phyloP scores from a whole-genome alignment of 106 monocot genomes.

The Dendrobium catenatum region DNA sequence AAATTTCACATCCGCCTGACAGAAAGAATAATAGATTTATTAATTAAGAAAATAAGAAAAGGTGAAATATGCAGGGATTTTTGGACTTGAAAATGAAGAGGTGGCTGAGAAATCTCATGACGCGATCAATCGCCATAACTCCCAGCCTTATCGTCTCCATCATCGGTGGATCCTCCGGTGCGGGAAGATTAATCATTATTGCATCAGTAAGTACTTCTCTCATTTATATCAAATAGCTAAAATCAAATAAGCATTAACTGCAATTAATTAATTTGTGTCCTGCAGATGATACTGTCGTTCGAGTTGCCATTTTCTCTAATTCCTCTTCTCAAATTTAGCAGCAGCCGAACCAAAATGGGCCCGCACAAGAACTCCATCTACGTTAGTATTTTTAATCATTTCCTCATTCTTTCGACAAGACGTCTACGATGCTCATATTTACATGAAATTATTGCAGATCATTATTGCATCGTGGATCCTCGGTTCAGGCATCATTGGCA shows the following conservation, averaged over 20 bases:
- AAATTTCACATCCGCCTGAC: too few species aligned
- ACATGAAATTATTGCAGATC: slow-evolving; percentile 29
- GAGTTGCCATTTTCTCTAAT: slow-evolving; percentile 85
- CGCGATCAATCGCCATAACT: slow-evolving; percentile 54
- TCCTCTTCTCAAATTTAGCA: slow-evolving; percentile 83
- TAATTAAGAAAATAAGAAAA: neutral
- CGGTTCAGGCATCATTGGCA: slow-evolving; percentile 46
- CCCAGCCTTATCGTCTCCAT: slow-evolving; percentile 80
- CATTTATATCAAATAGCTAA: neutral
- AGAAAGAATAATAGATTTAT: neutral
- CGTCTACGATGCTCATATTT: neutral
- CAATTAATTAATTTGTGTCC: neutral
- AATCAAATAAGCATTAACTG: too few species aligned
- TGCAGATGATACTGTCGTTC: slow-evolving; percentile 84
- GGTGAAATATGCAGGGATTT: slow-evolving; percentile 41
- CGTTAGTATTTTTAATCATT: slow-evolving; percentile 25
- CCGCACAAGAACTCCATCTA: slow-evolving; percentile 71
- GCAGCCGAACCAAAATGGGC: slow-evolving; percentile 69
- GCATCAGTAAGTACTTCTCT: slow-evolving; percentile 40
- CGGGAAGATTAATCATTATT: slow-evolving; percentile 71
- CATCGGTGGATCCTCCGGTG: slow-evolving; percentile 73
- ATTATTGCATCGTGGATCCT: slow-evolving; percentile 64
- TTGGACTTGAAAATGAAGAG: slow-evolving; percentile 70
- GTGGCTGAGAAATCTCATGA: slow-evolving; percentile 69
- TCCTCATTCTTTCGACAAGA: neutral